Conservation (phyloP, 345 rosid species). For the Nephelium lappaceum region DNA sequence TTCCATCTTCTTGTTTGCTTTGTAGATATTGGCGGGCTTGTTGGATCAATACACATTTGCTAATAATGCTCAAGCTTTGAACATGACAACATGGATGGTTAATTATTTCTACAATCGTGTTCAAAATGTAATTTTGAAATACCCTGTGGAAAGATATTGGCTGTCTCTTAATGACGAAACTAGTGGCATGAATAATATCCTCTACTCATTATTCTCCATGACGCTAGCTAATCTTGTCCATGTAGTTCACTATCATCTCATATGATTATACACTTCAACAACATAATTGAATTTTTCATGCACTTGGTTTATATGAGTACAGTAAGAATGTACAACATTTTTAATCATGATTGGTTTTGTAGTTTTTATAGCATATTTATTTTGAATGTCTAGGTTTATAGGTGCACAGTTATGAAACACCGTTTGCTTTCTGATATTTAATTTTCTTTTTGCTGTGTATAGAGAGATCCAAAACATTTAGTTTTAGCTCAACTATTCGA, state of each 20-base stretch:
- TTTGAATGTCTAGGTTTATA: background rate
- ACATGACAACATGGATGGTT: constrained; percentile 51
- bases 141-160: constrained; percentile 45
- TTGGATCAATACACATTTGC: constrained; percentile 50
- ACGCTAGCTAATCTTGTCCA: constrained; percentile 31
- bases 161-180: constrained; percentile 55
- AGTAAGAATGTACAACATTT: too few relatives aligned
- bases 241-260: background rate
- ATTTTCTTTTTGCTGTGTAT: constrained; percentile 9
- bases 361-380: too few relatives aligned
- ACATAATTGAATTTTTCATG: too few relatives aligned
- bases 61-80: constrained; percentile 43
- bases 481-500: constrained; percentile 59
- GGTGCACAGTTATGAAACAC: background rate
- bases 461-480: constrained; percentile 55
- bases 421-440: constrained; percentile 4
- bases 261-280: background rate
- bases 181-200: constrained; percentile 66
- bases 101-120: constrained; percentile 56
- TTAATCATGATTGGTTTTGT: too few relatives aligned
- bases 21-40: constrained; percentile 56
- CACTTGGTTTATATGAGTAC: background rate
- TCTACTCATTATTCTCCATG: constrained; percentile 42
- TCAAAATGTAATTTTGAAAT: constrained; percentile 38
- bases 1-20: constrained; percentile 13